phyloP scores from a whole-genome alignment of 2,329 filamentous ascomycete genomes.

The Sarocladium kiliense region DNA sequence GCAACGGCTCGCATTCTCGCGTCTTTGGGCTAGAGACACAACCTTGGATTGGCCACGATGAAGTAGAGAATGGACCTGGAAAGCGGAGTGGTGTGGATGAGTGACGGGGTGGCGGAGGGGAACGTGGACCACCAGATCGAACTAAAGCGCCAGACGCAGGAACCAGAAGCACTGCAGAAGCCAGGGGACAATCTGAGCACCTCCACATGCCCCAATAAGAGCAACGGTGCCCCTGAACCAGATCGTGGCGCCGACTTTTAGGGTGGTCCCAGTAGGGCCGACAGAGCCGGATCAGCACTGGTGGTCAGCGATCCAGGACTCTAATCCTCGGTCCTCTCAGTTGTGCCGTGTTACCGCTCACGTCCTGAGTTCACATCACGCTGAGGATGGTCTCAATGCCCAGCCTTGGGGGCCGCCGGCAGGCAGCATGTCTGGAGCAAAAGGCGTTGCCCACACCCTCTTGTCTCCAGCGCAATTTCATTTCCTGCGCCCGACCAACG shows the following conservation, averaged over 20 bases:
- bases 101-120: not conserved
- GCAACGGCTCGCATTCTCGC: too few relatives aligned
- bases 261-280: not conserved
- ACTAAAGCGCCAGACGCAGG: not conserved
- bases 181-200: not conserved
- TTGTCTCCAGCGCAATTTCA: not conserved
- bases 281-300: conserved; percentile 5
- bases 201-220: not conserved
- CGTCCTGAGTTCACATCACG: too few relatives aligned
- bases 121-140: not conserved
- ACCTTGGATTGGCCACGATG: too few relatives aligned
- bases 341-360: too few relatives aligned
- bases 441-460: too few relatives aligned
- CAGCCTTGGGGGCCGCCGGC: too few relatives aligned
- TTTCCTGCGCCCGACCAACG: not conserved
- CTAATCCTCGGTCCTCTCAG: too few relatives aligned
- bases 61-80: not conserved
- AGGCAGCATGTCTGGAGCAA: too few relatives aligned
- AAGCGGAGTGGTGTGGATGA: conserved; percentile 1
- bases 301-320: too few relatives aligned
- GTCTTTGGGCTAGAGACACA: too few relatives aligned
- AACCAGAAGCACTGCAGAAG: not conserved
- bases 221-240: not conserved
- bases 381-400: not conserved
- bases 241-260: not conserved